Evolutionary conservation across 2,329 filamentous ascomycete genomes (phyloP).

Genomic region (Epichloe hybrida): DNA sequence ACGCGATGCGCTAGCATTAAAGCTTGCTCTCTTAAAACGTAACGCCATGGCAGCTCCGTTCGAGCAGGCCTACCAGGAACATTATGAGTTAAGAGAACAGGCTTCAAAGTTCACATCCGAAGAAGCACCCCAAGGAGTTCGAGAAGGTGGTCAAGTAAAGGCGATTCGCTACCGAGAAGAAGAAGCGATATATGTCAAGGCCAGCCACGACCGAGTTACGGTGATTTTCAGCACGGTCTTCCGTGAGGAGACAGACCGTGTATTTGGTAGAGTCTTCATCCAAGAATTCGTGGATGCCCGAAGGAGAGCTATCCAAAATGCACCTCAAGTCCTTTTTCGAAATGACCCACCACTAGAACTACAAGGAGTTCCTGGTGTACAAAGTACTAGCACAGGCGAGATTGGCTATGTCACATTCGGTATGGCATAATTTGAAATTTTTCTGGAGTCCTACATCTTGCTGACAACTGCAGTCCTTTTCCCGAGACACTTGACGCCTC

Average conservation of each 20-base stretch:
- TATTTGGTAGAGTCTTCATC: slow-evolving; percentile 96
- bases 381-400: slow-evolving; percentile 62
- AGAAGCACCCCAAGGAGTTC: slow-evolving; percentile 79
- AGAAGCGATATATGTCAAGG: slow-evolving; percentile 98
- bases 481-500: slow-evolving; percentile 80
- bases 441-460: neutral
- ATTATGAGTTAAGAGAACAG: slow-evolving; percentile 73
- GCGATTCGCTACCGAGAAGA: slow-evolving; percentile 97
- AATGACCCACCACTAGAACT: slow-evolving; percentile 90
- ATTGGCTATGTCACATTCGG: slow-evolving; percentile 98
- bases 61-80: slow-evolving; percentile 90
- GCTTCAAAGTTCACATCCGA: slow-evolving; percentile 88
- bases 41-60: slow-evolving; percentile 99
- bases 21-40: slow-evolving; percentile 85
- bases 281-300: slow-evolving; percentile 97
- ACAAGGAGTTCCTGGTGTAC: slow-evolving; percentile 73
- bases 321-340: slow-evolving; percentile 90
- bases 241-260: slow-evolving; percentile 90
- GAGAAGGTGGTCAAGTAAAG: slow-evolving; percentile 84
- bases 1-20: slow-evolving; percentile 71
- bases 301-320: slow-evolving; percentile 91
- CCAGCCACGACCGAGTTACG: slow-evolving; percentile 90
- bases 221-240: slow-evolving; percentile 99
- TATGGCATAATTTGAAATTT: slow-evolving; percentile 27
- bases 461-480: slow-evolving; percentile 59